A percentile compares a stretch with the other conserved stretches of the same genome.
Conservation (phyloP, 2,329 filamentous ascomycete species). For the Fusarium abutilonis region DNA sequence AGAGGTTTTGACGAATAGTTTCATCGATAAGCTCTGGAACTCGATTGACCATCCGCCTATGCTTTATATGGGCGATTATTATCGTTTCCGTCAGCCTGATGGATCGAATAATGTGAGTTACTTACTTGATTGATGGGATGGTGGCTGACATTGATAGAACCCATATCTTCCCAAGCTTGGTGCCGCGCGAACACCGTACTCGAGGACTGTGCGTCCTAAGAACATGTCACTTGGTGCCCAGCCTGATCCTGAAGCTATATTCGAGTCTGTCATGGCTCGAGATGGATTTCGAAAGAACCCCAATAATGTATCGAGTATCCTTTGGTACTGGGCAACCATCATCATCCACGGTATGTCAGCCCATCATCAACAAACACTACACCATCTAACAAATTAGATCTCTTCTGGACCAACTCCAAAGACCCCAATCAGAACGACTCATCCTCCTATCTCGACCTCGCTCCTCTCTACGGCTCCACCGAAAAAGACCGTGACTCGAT, state of each 20-base stretch:
- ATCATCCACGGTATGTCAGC: constrained; percentile 70
- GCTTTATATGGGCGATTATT: constrained; percentile 70
- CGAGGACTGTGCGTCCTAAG: constrained; percentile 69
- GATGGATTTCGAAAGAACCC: constrained; percentile 66
- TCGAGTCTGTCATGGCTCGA: constrained; percentile 68
- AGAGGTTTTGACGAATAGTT: constrained; percentile 70
- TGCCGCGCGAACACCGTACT: constrained; percentile 73
- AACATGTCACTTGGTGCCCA: constrained; percentile 69
- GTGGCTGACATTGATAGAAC: constrained; percentile 57
- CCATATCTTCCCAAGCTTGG: constrained; percentile 72
- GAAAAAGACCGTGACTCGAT: constrained; percentile 72
- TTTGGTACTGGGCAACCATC: constrained; percentile 79
- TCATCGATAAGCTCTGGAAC: constrained; percentile 76
- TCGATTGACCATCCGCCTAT: constrained; percentile 77
- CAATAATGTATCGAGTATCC: constrained; percentile 76
- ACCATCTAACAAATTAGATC: constrained; percentile 54
- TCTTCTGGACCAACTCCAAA: constrained; percentile 74
- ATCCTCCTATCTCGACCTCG: constrained; percentile 76
- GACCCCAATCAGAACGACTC: constrained; percentile 72
- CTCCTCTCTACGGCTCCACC: constrained; percentile 76
- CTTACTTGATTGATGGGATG: fast-evolving
- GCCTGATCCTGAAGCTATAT: constrained; percentile 72
- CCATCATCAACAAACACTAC: background rate
- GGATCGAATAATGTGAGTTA: constrained; percentile 70
- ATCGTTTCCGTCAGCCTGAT: constrained; percentile 73